Evolutionary conservation across 2,329 filamentous ascomycete species (phyloP), one percentile per base, ranked within the genome.

Genomic region (Scedosporium aurantiacum): DNA sequence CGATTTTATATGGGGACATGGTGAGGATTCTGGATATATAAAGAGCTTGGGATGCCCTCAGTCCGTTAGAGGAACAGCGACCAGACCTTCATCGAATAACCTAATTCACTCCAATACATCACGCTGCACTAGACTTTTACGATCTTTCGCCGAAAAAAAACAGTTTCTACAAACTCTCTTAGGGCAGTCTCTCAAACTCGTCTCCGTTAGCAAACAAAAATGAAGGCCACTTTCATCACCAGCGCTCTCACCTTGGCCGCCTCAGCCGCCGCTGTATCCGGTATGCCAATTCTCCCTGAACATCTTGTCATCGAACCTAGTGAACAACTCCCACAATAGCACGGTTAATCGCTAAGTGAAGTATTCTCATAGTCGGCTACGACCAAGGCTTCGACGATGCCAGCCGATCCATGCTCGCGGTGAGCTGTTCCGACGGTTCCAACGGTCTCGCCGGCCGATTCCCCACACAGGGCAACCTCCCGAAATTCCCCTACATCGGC

Each of bases 301-400:
- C 52, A 14, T 50, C 18, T 23, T 14, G 10, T n/a, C 6, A 58
- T 14, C 6, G 7, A 37, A 4, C 10, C 32, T 4, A 18, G 4
- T 23, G 27, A 58, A 58, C 14, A 32, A n/a, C 21, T 7, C n/a
- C 5, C 14, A 47, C 16, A 21, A 47, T 23, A 21, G 43, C 16
- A 23, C 32, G 32, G 32, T n/a, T 18, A n/a, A 16, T 18, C 27
- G 3, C 23, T 52, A 40, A 50, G 61, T 65, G 68, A 60, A 69
- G 63, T 58, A n/a, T 10, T 5, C 8, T 4, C 56, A 16, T 69
- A 72, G 87, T 91, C 68, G 87, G 86, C 65, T 93, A 86, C 73
- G 89, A 92, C 74, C 74, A 76, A 21, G 84, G 80, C 69, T 94
- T 90, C 75, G 89, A 92, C 69, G 75, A 86, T 64, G 71, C 70